These are phyloP conservation scores for Anastatica hierochuntica DNA, from an alignment of 345 rosid genomes.

Conservation along the genomic window DNA sequence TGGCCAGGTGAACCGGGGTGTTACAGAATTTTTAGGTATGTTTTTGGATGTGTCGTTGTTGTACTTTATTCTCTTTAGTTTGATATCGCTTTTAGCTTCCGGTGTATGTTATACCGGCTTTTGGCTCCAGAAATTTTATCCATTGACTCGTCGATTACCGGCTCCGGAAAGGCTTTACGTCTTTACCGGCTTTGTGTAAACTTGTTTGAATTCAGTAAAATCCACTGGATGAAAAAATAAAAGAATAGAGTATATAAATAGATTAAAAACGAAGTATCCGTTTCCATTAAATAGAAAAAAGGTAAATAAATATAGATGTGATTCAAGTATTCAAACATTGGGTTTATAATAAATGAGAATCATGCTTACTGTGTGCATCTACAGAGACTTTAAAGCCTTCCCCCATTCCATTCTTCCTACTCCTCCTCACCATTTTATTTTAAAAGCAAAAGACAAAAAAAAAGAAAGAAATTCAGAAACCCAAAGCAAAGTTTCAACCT, in stretches of 20 bases:
- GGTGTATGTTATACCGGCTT: too few species aligned
- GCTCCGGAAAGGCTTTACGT: too few species aligned
- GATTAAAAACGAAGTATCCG: slow-evolving; percentile 13
- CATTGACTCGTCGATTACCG: too few species aligned
- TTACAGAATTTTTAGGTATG: too few species aligned
- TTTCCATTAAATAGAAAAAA: background rate
- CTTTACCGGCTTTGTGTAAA: too few species aligned
- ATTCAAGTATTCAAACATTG: slow-evolving; percentile 12
- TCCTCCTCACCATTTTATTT: background rate
- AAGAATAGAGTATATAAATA: background rate
- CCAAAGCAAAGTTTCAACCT: slow-evolving; percentile 14
- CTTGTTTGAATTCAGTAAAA: too few species aligned
- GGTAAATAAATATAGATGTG: slow-evolving; percentile 16
- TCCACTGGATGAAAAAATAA: slow-evolving; percentile 6
- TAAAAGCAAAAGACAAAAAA: background rate
- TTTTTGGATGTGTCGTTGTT: too few species aligned
- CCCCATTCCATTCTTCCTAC: slow-evolving; percentile 5
- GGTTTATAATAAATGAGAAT: slow-evolving; percentile 24
- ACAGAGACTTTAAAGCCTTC: slow-evolving; percentile 8
- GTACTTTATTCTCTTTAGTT: too few species aligned
- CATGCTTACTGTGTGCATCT: slow-evolving; percentile 24
- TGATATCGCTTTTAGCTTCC: too few species aligned
- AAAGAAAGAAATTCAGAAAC: background rate
- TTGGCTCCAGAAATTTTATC: too few species aligned
- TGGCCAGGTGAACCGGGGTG: too few species aligned